phyloP scores from a whole-genome alignment of 1,139 yeast species.

The Magnusiomyces fungicola region DNA sequence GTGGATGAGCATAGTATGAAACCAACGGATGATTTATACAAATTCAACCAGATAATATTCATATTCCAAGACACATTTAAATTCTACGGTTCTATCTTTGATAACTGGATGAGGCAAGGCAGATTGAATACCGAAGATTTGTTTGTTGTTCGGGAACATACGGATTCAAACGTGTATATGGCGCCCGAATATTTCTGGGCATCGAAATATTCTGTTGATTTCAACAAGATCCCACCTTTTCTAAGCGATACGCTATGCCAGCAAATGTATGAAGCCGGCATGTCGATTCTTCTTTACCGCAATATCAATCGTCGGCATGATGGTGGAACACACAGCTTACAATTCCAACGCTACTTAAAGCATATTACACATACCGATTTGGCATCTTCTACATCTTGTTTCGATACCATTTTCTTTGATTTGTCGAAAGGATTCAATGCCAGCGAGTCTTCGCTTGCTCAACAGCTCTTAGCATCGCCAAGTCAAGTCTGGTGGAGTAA shows the following conservation, averaged over 20 bases:
- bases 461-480: conserved; percentile 2
- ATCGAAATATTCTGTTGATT: neutral
- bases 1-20: neutral
- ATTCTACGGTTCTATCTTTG: neutral
- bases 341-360: neutral
- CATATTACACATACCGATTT: neutral
- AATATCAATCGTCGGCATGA: neutral
- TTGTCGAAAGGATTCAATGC: neutral
- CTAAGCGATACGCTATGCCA: conserved; percentile 2
- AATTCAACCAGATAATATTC: neutral
- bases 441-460: neutral
- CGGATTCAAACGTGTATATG: neutral
- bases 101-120: conserved; percentile 5
- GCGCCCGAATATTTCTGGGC: conserved; percentile 1
- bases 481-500: conserved; percentile 1
- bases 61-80: conserved; percentile 2
- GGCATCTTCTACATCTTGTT: neutral
- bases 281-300: neutral
- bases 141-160: neutral
- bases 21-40: neutral
- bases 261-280: conserved; percentile 5
- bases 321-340: neutral
- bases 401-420: neutral
- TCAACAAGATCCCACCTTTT: neutral
- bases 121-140: neutral